Evolutionary conservation across 257 asterid species (phyloP).

Genomic region (Jacaranda mimosifolia): DNA sequence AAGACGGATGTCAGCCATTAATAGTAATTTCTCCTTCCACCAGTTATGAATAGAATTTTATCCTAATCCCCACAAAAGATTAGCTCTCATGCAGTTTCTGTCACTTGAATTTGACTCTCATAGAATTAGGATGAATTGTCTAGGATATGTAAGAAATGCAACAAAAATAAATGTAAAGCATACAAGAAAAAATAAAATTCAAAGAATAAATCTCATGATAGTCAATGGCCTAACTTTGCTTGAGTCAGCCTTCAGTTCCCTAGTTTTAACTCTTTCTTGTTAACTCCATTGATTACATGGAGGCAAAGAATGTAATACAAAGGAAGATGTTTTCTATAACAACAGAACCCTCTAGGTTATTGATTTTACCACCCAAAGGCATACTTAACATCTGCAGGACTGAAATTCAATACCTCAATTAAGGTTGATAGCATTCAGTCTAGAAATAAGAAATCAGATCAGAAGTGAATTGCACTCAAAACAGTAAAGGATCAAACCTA

Average conservation of each 20-base stretch:
- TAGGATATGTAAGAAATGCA: slow-evolving; percentile 27
- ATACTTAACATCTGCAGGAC: slow-evolving; percentile 11
- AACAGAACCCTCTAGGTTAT: background rate
- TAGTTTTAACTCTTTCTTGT: slow-evolving; percentile 4
- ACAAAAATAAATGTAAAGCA: slow-evolving; percentile 22
- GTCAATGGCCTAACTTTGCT: slow-evolving; percentile 1
- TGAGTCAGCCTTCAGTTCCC: slow-evolving; percentile 23
- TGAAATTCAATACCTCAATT: slow-evolving; percentile 24
- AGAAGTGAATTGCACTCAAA: background rate
- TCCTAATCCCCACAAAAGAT: slow-evolving; percentile 5
- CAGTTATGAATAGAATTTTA: slow-evolving; percentile 24
- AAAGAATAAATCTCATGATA: background rate
- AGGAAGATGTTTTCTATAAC: slow-evolving; percentile 29
- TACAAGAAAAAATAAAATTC: slow-evolving; percentile 6
- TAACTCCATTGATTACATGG: slow-evolving; percentile 19
- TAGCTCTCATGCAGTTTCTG: slow-evolving; percentile 18
- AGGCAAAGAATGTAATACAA: background rate
- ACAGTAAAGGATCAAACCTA: slow-evolving; percentile 58
- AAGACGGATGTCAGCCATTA: slow-evolving; percentile 10
- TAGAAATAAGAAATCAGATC: slow-evolving; percentile 29
- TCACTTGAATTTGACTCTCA: slow-evolving; percentile 21
- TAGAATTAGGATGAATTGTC: slow-evolving; percentile 1
- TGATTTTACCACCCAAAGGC: slow-evolving; percentile 19
- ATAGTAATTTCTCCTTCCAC: slow-evolving; percentile 3
- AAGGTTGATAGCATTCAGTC: slow-evolving; percentile 24